These are phyloP conservation scores for Eutypella sp. DNA, from an alignment of 2,329 filamentous ascomycete species.

Conservation along the genomic window DNA sequence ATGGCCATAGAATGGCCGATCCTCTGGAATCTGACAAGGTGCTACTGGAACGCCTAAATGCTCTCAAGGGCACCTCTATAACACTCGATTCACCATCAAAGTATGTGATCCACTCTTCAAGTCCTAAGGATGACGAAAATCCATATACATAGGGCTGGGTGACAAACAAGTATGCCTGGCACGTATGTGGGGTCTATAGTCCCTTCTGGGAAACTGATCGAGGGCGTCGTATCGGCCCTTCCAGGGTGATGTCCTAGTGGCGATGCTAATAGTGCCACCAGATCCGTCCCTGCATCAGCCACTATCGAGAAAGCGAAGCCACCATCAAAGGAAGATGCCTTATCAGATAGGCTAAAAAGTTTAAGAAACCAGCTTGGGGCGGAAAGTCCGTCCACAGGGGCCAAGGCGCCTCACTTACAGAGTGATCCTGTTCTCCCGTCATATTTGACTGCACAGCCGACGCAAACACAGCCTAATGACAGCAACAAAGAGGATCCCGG, in stretches of 20 bases:
- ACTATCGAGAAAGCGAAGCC: conserved; percentile 39
- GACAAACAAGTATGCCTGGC: too few species aligned
- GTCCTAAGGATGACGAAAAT: conserved; percentile 1
- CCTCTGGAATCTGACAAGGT: conserved; percentile 34
- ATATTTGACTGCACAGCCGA: conserved; percentile 5
- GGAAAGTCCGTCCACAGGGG: conserved; percentile 4
- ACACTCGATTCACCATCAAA: conserved; percentile 31
- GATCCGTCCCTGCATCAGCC: conserved; percentile 19
- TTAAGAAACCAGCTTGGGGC: conserved; percentile 38
- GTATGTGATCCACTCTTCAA: conserved; percentile 30
- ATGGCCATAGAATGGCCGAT: conserved; percentile 14
- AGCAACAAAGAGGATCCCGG: not conserved
- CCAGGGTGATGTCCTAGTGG: too few species aligned
- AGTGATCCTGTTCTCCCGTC: conserved; percentile 11
- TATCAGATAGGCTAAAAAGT: conserved; percentile 47
- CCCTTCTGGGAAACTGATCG: too few species aligned
- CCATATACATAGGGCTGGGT: too few species aligned
- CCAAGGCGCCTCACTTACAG: conserved; percentile 2
- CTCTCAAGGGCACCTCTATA: conserved; percentile 39
- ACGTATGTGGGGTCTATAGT: too few species aligned
- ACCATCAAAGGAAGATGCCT: conserved; percentile 43
- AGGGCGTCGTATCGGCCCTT: too few species aligned
- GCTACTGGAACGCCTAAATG: conserved; percentile 50
- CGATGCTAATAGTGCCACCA: conserved; percentile 23
- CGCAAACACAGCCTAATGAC: conserved; percentile 10